Conservation (phyloP, 768 basidiomycete species). For the Exsudoporus frostii region DNA sequence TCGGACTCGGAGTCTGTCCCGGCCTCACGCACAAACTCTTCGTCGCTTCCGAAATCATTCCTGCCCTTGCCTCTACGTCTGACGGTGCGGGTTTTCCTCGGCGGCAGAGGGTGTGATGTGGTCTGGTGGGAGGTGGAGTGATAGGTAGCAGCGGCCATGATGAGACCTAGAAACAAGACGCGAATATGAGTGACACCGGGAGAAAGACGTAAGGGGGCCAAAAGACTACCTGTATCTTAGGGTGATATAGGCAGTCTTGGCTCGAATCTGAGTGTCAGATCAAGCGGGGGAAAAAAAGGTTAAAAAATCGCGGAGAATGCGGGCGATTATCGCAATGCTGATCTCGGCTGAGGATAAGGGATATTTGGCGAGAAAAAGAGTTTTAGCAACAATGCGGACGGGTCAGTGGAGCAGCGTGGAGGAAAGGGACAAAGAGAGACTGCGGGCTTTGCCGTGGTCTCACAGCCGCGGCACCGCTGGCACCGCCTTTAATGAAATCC, state of each 20-base stretch:
- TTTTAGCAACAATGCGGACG: conserved; percentile 8
- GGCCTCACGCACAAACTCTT: conserved; percentile 71
- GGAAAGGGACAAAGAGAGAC: conserved; percentile 27
- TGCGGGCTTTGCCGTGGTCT: conserved; percentile 28
- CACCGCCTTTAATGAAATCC: conserved; percentile 13
- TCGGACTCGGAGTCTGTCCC: conserved; percentile 69
- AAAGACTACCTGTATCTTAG: conserved; percentile 35
- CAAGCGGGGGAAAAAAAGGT: conserved; percentile 22
- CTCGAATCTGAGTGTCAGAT: conserved; percentile 24
- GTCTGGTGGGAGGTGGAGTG: conserved; percentile 30
- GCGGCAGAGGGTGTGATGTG: conserved; percentile 32
- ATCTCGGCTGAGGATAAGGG: conserved; percentile 19
- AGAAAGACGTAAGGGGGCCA: conserved; percentile 20
- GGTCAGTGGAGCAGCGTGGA: conserved; percentile 22
- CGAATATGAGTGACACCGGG: conserved; percentile 14
- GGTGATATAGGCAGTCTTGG: conserved; percentile 26
- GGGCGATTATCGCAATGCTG: background rate
- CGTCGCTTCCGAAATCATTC: conserved; percentile 64
- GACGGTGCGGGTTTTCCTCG: conserved; percentile 41
- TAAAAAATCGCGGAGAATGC: conserved; percentile 20
- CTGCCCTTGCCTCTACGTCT: conserved; percentile 64
- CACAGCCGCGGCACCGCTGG: conserved; percentile 26
- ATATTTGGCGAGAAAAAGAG: background rate
- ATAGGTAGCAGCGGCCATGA: conserved; percentile 47
- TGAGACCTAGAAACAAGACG: conserved; percentile 17